Base-by-base conservation (phyloP, 2,329 filamentous ascomycete species). In the Teratosphaeria gauchensis region DNA sequence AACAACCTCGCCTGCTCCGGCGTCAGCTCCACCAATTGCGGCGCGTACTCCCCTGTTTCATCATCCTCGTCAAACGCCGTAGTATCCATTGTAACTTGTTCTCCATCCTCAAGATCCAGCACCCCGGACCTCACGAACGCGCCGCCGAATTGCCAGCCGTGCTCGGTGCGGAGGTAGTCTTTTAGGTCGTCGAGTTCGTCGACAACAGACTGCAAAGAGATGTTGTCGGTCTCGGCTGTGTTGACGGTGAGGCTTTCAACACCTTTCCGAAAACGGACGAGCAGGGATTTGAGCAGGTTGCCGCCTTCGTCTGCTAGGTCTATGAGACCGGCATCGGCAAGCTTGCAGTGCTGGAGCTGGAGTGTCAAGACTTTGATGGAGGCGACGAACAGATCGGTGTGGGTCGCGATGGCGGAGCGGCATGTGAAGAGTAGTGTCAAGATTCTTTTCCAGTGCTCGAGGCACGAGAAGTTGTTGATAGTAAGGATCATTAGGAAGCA, bases 371-470 rank as follows among this genome's bases (percentile, higher is more conserved):
- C 69, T 30, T 71, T 72, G 24, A 86, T 64, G 5, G 80, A 72
- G 11, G 78, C 73, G n/a, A 77, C 70, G 68, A 84, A 84, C 57
- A 85, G 77, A 2, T 67, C 67, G 32, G 80, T 72, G 2, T 77
- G 72, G 24, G 78, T 74, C 9, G 64, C 59, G 16, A 85, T 75
- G 2, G 83, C 83, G 48, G 68, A 68, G 19, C 74, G 76, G 64
- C 81, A 85, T 0, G 83, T 86, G 55, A 86, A 73, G 7, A 85
- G 72, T 28, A 87, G 70, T 1, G 73, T 72, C 9, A 86, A 71
- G 11, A 86, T 63, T 42, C 84, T 73, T 66, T 83, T 85, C 84
- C 84, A 87, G 67, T 86, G 84, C 68, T 86, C 82, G 3, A 86
- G 72, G 65, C 84, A 86, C 1, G 83, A 85, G 67, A 82, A 85